Conservation (phyloP, 805 yeast genomes). For the Spathaspora sp. region DNA sequence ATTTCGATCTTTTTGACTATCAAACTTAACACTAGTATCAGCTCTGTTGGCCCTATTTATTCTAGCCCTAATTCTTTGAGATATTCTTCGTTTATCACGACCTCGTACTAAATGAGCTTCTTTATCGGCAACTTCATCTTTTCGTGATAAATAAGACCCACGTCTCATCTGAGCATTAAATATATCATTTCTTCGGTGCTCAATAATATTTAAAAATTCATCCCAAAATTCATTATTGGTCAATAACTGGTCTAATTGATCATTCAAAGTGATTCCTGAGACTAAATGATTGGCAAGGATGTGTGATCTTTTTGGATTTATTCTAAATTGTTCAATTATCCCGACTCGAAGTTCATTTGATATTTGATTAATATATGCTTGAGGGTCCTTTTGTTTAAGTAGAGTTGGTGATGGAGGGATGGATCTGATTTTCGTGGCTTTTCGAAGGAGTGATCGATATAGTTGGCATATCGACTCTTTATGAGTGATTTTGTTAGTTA, state of each 20-base stretch:
- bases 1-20: not conserved
- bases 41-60: not conserved
- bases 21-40: not conserved
- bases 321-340: not conserved
- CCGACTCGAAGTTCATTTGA: not conserved
- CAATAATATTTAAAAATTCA: not conserved
- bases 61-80: not conserved
- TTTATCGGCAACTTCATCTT: not conserved
- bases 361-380: conserved; percentile 1
- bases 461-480: conserved; percentile 7
- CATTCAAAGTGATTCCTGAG: not conserved
- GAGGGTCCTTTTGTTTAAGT: not conserved
- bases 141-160: not conserved
- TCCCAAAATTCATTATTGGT: not conserved
- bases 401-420: not conserved
- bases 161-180: not conserved
- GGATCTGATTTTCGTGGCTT: not conserved
- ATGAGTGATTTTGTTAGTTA: not conserved
- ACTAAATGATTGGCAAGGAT: not conserved
- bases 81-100: not conserved
- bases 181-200: not conserved
- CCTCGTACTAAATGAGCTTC: not conserved
- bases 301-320: not conserved
- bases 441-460: conserved; percentile 9
- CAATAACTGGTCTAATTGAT: not conserved